A percentile compares a stretch with the other conserved stretches of the same genome.
phyloP scores from a whole-genome alignment of 2,329 filamentous ascomycete genomes.

The Didymella segeticola region DNA sequence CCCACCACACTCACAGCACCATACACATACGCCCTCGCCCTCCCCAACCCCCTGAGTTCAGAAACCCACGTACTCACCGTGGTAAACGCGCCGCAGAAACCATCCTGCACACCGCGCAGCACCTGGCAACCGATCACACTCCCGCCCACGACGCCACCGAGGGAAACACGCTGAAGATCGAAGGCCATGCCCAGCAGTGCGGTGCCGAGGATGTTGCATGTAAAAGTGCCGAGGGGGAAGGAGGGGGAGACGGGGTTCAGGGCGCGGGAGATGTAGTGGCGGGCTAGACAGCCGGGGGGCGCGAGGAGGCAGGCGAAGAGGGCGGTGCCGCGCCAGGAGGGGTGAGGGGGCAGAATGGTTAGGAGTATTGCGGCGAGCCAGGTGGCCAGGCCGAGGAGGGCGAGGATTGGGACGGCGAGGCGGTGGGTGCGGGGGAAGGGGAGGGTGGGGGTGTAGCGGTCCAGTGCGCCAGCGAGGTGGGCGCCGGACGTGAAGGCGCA shows the following conservation, averaged over 20 bases:
- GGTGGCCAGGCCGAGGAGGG: slow-evolving; percentile 71
- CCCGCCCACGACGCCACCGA: slow-evolving; percentile 49
- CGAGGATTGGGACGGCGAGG: slow-evolving; percentile 67
- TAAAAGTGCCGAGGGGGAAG: slow-evolving; percentile 88
- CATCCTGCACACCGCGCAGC: slow-evolving; percentile 56
- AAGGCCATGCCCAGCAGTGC: slow-evolving; percentile 76
- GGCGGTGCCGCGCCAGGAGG: slow-evolving; percentile 76
- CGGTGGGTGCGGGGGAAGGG: slow-evolving; percentile 64
- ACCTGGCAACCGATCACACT: slow-evolving; percentile 53
- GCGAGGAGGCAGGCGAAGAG: slow-evolving; percentile 83
- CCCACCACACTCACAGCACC: slow-evolving; percentile 66
- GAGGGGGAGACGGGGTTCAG: slow-evolving; percentile 71
- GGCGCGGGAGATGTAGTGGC: slow-evolving; percentile 74
- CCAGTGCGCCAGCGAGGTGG: slow-evolving; percentile 72
- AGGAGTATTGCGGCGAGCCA: slow-evolving; percentile 83
- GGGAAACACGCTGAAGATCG: slow-evolving; percentile 74
- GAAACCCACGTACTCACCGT: slow-evolving; percentile 58
- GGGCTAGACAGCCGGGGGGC: slow-evolving; percentile 75
- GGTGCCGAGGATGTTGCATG: slow-evolving; percentile 80
- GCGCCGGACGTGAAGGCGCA: slow-evolving; percentile 74
- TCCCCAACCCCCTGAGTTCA: slow-evolving; percentile 50
- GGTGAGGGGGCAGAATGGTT: slow-evolving; percentile 70
- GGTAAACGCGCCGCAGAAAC: slow-evolving; percentile 57
- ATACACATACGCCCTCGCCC: slow-evolving; percentile 71
- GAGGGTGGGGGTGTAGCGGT: slow-evolving; percentile 66